Evolutionary conservation across 2,329 filamentous ascomycete species (phyloP).

Genomic region (Hymenoscyphus repandus): DNA sequence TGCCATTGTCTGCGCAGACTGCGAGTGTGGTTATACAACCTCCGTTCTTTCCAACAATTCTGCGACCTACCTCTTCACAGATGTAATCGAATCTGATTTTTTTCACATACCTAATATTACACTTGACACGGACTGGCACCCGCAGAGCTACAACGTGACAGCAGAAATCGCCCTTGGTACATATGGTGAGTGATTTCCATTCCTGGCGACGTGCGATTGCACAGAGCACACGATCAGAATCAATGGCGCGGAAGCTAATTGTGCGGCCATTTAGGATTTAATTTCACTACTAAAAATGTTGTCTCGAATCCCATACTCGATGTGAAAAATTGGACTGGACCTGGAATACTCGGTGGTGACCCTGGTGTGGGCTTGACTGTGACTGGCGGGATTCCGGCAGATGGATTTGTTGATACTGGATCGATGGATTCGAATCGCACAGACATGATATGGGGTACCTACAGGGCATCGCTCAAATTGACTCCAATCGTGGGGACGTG

Average conservation of each 20-base stretch:
- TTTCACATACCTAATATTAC: slow-evolving; percentile 46
- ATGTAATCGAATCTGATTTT: slow-evolving; percentile 69
- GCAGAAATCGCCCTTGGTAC: slow-evolving; percentile 52
- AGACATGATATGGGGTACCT: slow-evolving; percentile 67
- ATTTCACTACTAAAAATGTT: slow-evolving; percentile 53
- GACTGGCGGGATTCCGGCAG: slow-evolving; percentile 34
- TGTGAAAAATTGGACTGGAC: slow-evolving; percentile 38
- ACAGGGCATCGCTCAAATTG: slow-evolving; percentile 58
- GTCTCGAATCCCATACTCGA: slow-evolving; percentile 44
- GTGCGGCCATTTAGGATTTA: slow-evolving; percentile 37
- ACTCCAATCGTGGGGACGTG: slow-evolving; percentile 50
- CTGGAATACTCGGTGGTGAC: slow-evolving; percentile 39
- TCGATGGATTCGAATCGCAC: slow-evolving; percentile 57
- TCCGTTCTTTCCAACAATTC: slow-evolving; percentile 34
- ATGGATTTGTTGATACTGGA: slow-evolving; percentile 53
- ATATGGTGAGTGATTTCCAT: slow-evolving; percentile 38
- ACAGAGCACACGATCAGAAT: no score
- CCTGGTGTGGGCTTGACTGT: slow-evolving; percentile 56
- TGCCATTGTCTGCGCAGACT: slow-evolving; percentile 39
- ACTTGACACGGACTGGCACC: slow-evolving; percentile 54
- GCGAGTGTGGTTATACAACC: slow-evolving; percentile 68
- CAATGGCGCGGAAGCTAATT: no score
- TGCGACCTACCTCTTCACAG: slow-evolving; percentile 54
- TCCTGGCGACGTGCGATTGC: neutral
- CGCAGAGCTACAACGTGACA: slow-evolving; percentile 62